phyloP scores from a whole-genome alignment of 139 green algal genomes.

The Tetradesmus obliquus region DNA sequence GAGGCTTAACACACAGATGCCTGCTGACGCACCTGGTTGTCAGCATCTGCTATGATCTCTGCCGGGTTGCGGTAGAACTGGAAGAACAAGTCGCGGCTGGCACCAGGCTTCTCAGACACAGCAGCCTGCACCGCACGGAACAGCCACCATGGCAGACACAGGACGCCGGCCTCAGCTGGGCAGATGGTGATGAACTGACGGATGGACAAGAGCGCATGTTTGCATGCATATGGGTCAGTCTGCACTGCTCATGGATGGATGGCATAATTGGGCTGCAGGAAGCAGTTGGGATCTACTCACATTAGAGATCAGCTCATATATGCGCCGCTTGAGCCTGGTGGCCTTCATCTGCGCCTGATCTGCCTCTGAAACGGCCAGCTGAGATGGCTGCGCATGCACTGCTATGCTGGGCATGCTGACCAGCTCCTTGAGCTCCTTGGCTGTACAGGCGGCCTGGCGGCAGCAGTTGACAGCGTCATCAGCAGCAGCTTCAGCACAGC shows the following conservation, averaged over 20 bases:
- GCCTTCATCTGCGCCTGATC: conserved; percentile 71
- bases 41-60: conserved; percentile 52
- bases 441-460: conserved; percentile 89
- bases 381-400: conserved; percentile 39
- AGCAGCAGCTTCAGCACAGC: not conserved
- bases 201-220: not conserved
- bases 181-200: not conserved
- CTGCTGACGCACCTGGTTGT: conserved; percentile 16
- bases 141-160: not conserved
- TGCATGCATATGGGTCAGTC: not conserved
- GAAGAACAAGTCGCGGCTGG: conserved; percentile 66
- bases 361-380: conserved; percentile 55
- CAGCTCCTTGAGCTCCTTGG: conserved; percentile 97
- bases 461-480: not conserved
- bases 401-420: conserved; percentile 68
- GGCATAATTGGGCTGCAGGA: no score
- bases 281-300: not conserved
- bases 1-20: no score
- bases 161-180: not conserved
- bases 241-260: no score
- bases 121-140: conserved; percentile 19
- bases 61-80: conserved; percentile 81
- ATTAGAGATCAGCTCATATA: conserved; percentile 70
- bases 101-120: not conserved
- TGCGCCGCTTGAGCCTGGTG: conserved; percentile 68